These are phyloP conservation scores for Otatea glauca DNA, from an alignment of 176 grass and related monocot genomes.

Conservation along the genomic window DNA sequence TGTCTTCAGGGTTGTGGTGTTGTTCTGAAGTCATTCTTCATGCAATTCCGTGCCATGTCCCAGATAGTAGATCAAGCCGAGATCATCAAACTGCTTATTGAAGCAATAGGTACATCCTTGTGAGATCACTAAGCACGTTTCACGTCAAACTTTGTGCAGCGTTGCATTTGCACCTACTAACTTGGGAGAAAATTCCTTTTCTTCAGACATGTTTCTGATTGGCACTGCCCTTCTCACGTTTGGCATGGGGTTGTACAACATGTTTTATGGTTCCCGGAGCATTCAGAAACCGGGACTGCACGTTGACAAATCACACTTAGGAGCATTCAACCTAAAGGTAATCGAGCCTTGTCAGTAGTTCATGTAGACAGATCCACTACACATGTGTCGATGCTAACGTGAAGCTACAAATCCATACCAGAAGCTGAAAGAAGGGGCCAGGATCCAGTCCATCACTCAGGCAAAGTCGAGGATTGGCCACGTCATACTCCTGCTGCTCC, in stretches of 20 bases:
- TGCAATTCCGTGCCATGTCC: constrained; percentile 57
- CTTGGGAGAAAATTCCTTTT: not conserved
- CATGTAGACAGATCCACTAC: not conserved
- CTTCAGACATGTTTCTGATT: constrained; percentile 85
- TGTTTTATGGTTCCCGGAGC: constrained; percentile 56
- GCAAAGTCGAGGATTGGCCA: constrained; percentile 89
- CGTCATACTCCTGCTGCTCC: constrained; percentile 72
- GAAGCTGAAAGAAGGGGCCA: constrained; percentile 73
- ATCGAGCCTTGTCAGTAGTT: not conserved
- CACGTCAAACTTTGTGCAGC: not conserved
- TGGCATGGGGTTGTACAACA: constrained; percentile 73
- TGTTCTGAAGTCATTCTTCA: constrained; percentile 59
- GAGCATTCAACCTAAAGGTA: constrained; percentile 65
- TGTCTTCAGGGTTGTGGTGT: constrained; percentile 65
- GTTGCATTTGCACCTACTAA: not conserved
- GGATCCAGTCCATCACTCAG: constrained; percentile 52
- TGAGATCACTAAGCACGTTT: not conserved
- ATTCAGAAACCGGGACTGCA: constrained; percentile 38
- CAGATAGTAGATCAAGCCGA: constrained; percentile 47
- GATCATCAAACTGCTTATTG: constrained; percentile 61
- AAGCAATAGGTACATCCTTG: constrained; percentile 60
- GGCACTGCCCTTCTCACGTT: constrained; percentile 89
- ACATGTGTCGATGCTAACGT: not conserved
- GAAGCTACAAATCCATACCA: constrained; percentile 35
- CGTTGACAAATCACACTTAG: constrained; percentile 42